Percentiles rank a stretch among this genome's conserved stretches.
phyloP scores from a whole-genome alignment of 2,329 filamentous ascomycete genomes.

The Phialophora verrucosa region DNA sequence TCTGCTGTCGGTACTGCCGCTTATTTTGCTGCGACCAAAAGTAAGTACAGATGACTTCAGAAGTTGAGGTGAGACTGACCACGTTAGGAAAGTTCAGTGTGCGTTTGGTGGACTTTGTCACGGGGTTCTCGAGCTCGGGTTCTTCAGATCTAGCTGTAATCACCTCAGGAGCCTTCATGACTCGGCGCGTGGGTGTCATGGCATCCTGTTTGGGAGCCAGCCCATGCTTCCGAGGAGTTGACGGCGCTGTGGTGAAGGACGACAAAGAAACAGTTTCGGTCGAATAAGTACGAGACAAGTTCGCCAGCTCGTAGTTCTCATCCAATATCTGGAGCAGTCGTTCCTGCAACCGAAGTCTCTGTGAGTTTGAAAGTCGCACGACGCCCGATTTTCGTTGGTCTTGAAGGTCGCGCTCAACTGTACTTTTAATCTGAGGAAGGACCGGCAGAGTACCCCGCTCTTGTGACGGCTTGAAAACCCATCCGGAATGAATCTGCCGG shows the following conservation, averaged over 20 bases:
- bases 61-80: conserved; percentile 12
- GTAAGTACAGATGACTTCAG: conserved; percentile 9
- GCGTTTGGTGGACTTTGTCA: conserved; percentile 22
- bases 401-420: conserved; percentile 32
- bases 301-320: conserved; percentile 41
- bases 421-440: conserved; percentile 32
- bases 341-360: conserved; percentile 41
- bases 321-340: conserved; percentile 43
- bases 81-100: conserved; percentile 21
- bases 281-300: conserved; percentile 41
- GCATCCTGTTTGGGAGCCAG: conserved; percentile 1
- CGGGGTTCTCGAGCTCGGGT: conserved; percentile 25
- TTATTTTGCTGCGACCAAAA: conserved; percentile 23
- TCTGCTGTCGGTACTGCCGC: conserved; percentile 22
- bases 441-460: conserved; percentile 40
- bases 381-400: conserved; percentile 9
- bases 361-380: conserved; percentile 19
- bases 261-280: conserved; percentile 1
- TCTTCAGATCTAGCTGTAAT: conserved; percentile 1
- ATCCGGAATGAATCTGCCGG: conserved; percentile 32
- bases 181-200: conserved; percentile 3
- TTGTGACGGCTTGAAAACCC: conserved; percentile 42
- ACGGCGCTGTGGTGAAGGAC: conserved; percentile 3
- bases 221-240: background rate
- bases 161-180: background rate